Base-by-base conservation (phyloP, 2,329 filamentous ascomycete species). In the Fusarium mexicanum region DNA sequence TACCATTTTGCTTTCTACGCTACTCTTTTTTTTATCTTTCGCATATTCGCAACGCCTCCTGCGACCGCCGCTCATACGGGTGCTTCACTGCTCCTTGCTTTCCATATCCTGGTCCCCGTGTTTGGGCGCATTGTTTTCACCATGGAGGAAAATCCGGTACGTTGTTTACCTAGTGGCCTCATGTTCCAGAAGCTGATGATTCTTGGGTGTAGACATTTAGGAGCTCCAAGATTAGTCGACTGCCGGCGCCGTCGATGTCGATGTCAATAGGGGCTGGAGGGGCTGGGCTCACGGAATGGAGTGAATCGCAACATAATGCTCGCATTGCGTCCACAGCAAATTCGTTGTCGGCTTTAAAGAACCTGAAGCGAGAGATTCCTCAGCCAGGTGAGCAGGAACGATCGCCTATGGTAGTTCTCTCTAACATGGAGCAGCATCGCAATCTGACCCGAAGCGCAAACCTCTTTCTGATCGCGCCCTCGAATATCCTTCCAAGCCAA, bases 381-480 rank as follows among this genome's bases (percentile, higher is more conserved):
- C 81, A 84, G 48, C 83, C 86, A 77, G 85, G 86, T 87, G 78
- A 8, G 37, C 64, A 5, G n/a, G n/a, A 38, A 58, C 35, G 22
- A 24, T 7, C 29, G n/a, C 5, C 31, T 24, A 13, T 12, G 11
- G 24, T 40, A 8, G 26, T 41, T 38, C n/a, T 38, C 35, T 55
- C 75, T 80, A 26, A 80, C 73, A 22, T 24, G 14, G 11, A 44
- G 29, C 47, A 91, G 89, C 86, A 59, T 74, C 83, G 29, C 85
- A 89, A 76, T 86, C 90, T 26, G 87, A 90, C 57, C 78, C 89
- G 7, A 92, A 93, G 81, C 86, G 91, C 64, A 90, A 90, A 77
- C 89, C 88, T 20, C 81, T 91, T 33, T 82, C 81, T 26, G 88
- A 91, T 64, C 85, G 85, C 73, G 89, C 86, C 38, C 86, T 81